Base-by-base conservation (phyloP, 2,329 filamentous ascomycete species). In the Lecanosticta acicola region DNA sequence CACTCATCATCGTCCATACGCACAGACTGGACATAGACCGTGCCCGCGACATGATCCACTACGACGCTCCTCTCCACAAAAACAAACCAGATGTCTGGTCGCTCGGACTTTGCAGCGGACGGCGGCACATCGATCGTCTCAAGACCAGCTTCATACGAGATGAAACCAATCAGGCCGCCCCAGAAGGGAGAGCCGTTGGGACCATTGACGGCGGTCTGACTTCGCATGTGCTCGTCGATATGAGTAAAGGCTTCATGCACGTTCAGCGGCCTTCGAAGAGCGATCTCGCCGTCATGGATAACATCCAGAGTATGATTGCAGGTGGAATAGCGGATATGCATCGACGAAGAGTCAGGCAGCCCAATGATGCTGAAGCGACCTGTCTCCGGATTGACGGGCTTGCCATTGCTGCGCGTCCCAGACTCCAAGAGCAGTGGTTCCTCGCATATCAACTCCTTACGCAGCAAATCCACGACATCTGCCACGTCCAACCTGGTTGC, bases 91-190 rank as follows among this genome's bases (percentile, higher is more conserved):
- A 91, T 70, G 62, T 94, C 88, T 0, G 87, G 83, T 9, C 78
- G 71, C 32, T 66, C 57, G 45, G 75, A 68, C 16, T 53, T 51
- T 2, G 60, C 60, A 9, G 64, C 53, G 20, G 57, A 51, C 24
- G 68, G 56, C 1, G 66, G 53, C 17, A 84, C 70, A 40, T 71
- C 66, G 43, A 81, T 81, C 14, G 75, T 80, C 53, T 75, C 71
- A 1, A 94, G 70, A 0, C 87, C 87, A 62, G 89, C 80, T 64
- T 95, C 89, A 50, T 95, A 94, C 0, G 86, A 88, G 41, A 88
- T 77, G 59, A 84, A 94, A 0, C 89, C 89, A 68, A 94, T 80
- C 48, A 94, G 82, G 0, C 89, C 89, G 41, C 87, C 89, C 66
- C 86, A 80, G 62, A 94, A 95, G 0, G 85, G 78, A 0, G 68